Conservation (phyloP, 306 rosid species). For the Vigna radiata region DNA sequence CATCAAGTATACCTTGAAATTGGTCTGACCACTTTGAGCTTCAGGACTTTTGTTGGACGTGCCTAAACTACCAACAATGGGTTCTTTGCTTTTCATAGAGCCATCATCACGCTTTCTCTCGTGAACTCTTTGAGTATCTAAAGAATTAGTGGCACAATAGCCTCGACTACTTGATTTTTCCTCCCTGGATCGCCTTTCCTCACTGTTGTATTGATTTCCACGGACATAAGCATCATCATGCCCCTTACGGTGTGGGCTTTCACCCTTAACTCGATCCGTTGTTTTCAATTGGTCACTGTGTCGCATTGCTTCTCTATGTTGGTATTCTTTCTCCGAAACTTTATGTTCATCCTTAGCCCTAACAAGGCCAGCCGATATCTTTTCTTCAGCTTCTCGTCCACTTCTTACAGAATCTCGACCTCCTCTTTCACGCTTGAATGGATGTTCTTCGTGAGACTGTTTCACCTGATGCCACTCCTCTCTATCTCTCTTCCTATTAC, state of each 20-base stretch:
- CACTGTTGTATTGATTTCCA: conserved; percentile 67
- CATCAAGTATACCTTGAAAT: conserved; percentile 78
- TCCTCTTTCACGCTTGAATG: conserved; percentile 81
- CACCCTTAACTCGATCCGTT: conserved; percentile 76
- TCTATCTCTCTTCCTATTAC: conserved; percentile 82
- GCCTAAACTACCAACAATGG: conserved; percentile 55
- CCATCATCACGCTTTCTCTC: conserved; percentile 79
- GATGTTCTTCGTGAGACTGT: conserved; percentile 77
- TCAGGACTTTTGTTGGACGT: conserved; percentile 77
- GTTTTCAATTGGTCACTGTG: conserved; percentile 79
- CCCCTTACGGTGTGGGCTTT: conserved; percentile 70
- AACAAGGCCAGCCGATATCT: conserved; percentile 72
- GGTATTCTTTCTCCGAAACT: conserved; percentile 79
- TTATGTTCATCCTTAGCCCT: conserved; percentile 76
- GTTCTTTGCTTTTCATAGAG: conserved; percentile 76
- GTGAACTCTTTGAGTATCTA: conserved; percentile 65
- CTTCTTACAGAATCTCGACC: conserved; percentile 71
- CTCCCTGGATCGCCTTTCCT: conserved; percentile 77
- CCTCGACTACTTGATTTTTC: conserved; percentile 79
- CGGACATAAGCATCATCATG: conserved; percentile 70
- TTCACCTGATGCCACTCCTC: conserved; percentile 88
- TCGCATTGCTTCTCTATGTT: conserved; percentile 65
- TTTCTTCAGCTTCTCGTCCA: conserved; percentile 81
- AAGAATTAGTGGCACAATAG: conserved; percentile 69
- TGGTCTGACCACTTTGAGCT: conserved; percentile 65